Conservation (phyloP, 1,284 basidiomycete genomes). For the Entoloma clypeatum region DNA sequence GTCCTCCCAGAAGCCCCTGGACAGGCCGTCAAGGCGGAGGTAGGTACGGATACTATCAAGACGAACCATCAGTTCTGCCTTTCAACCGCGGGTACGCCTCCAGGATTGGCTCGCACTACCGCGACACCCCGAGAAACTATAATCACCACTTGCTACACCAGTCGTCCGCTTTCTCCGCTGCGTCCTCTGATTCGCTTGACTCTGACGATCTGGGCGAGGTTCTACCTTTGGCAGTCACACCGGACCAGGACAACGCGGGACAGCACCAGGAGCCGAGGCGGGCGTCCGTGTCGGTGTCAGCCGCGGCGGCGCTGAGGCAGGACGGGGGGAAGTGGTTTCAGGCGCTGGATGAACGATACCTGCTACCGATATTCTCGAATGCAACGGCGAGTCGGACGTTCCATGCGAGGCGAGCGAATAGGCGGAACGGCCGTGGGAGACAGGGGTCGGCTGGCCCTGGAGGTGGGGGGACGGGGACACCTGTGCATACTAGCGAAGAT, state of each 20-base stretch:
- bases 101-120: constrained; percentile 52
- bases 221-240: constrained; percentile 64
- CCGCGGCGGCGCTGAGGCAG: constrained; percentile 33
- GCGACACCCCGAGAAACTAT: constrained; percentile 44
- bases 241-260: constrained; percentile 19
- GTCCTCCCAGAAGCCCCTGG: constrained; percentile 14
- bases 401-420: constrained; percentile 73
- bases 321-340: constrained; percentile 97
- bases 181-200: constrained; percentile 70
- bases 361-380: constrained; percentile 93
- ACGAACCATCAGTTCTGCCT: constrained; percentile 38
- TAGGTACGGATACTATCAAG: constrained; percentile 39
- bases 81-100: constrained; percentile 33
- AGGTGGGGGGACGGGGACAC: constrained; percentile 38
- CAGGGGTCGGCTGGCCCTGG: constrained; percentile 16
- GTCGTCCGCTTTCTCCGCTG: constrained; percentile 38
- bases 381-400: constrained; percentile 86
- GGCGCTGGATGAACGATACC: constrained; percentile 89
- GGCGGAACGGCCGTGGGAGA: constrained; percentile 39
- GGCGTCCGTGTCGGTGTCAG: too few species aligned
- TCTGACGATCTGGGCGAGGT: constrained; percentile 77
- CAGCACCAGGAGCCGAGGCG: constrained; percentile 17
- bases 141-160: constrained; percentile 53
- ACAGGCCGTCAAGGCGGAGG: constrained; percentile 12
- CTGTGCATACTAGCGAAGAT: constrained; percentile 55